Base-by-base conservation (phyloP, 441 rosid species). In the Euphorbia corollata region DNA sequence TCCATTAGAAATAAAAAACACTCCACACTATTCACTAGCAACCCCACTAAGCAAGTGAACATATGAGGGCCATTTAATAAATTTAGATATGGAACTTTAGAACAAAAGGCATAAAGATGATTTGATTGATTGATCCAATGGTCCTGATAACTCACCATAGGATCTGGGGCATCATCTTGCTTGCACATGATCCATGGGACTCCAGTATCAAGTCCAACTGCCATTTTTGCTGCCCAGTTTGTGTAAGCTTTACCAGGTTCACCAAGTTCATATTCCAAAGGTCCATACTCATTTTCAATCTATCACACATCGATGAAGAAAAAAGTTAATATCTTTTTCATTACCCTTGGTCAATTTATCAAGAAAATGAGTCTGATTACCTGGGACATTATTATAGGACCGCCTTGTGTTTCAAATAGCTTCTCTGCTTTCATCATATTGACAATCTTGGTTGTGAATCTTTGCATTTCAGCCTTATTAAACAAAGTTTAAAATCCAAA, bases 351-450 rank as follows among this genome's bases (percentile, higher is more conserved):
- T 13, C 50, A 0, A 45, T 45, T 45, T 2, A 45, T 12, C 50
- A 9, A 9, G 50, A 2, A 12, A 76, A 71, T 41, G 18, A 2
- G 22, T 61, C 8, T 2, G 1, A 36, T 24, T 78, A 94, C 97
- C 97, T 94, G 98, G 58, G 99, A 94, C 65, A 94, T 77, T 73
- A 94, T 91, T 54, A 94, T 89, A 57, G 99, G 99, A 67, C 99
- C 98, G 0, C 99, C 99, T 80, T 91, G 97, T 30, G 95, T 77
- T 82, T 89, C 90, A 71, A 77, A 94, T 34, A 94, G 73, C 69
- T 84, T 70, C 76, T 91, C 98, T 50, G 88, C 89, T 86, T 91
- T 91, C 99, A 94, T 91, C 96, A 94, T 91, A 73, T 87, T 74
- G 71, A 91, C 99, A 76, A 94, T 89, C 87, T 87, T 91, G 53